Evolutionary conservation across 2,329 filamentous ascomycete genomes (phyloP).

Genomic region (Verticillium klebahnii): DNA sequence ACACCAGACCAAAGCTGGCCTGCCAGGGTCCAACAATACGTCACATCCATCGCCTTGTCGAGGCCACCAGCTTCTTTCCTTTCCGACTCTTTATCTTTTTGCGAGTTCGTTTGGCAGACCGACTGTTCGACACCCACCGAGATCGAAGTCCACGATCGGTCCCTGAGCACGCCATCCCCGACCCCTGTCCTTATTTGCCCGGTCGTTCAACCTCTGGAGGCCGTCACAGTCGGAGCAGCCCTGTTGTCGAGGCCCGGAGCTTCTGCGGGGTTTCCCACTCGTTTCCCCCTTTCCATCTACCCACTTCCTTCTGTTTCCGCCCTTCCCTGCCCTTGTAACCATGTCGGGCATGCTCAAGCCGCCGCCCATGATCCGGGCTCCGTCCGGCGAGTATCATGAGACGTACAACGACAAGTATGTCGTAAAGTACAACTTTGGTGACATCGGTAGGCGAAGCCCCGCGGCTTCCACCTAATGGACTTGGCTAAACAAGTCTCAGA

Average conservation of each 20-base stretch:
- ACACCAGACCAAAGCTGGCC: neutral
- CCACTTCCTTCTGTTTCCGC: neutral
- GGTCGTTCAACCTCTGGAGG: neutral
- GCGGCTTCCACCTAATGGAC: neutral
- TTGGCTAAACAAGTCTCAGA: slow-evolving; percentile 18
- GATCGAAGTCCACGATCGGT: neutral
- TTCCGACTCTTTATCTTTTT: neutral
- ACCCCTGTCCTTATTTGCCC: neutral
- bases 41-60: neutral
- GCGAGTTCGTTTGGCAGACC: neutral
- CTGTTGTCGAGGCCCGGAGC: neutral
- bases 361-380: neutral
- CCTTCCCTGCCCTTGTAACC: neutral
- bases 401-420: slow-evolving; percentile 34
- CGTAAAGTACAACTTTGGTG: slow-evolving; percentile 30
- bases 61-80: neutral
- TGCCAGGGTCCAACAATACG: neutral
- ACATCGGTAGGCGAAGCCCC: slow-evolving; percentile 19
- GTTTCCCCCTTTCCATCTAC: neutral
- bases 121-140: neutral
- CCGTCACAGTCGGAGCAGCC: neutral
- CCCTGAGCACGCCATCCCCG: neutral
- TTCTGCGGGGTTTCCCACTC: neutral
- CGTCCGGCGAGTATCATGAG: neutral
- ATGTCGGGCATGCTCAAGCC: slow-evolving; percentile 1